Base-by-base conservation (phyloP, 352 stramenopile genomes). In the Pythium sukuiense region DNA sequence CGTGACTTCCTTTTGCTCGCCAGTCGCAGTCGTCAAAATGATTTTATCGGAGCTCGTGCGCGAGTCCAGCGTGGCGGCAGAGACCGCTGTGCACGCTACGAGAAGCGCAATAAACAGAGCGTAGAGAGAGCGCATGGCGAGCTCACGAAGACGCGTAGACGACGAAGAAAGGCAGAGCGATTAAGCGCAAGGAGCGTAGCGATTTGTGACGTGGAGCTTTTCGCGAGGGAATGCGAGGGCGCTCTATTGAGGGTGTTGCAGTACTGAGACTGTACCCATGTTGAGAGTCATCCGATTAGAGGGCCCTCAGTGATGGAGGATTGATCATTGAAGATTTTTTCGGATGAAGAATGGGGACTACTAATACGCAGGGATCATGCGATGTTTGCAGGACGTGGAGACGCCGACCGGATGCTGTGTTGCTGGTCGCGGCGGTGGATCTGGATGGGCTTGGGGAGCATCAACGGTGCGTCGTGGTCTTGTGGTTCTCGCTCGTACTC, bases 401-500 rank as follows among this genome's bases (percentile, higher is more conserved):
- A 16, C 26, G 41, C 46, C 33, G 26, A 33, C 8, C 16, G 8
- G 5, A 11, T 20, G 46, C 20, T 18, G 18, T 48, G 32, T 27
- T 39, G 35, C 4, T 60, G 30, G 35, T 55, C 7, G 18, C 52
- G 45, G 16, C 29, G n/a, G 26, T 50, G 33, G 33, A 12, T 14
- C 14, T 35, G 20, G 3, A 35, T 33, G 13, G 55, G 26, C 55
- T 50, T 61, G 16, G 46, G 46, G 4, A 54, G 46, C 46, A 54
- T 12, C 8, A 26, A 27, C 2, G 52, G 43, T 4, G 29, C 4
- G 5, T 43, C 18, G 11, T 29, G 35, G 46, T 69, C 63, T 14
- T 46, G 12, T 7, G 56, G 57, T 35, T 80, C 59, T n/a, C 65
- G 70, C 55, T 91, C 80, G 52, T 87, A 91, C 64, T 87, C 79